Conservation (phyloP, 768 basidiomycete genomes). For the Kwoniella europaea region DNA sequence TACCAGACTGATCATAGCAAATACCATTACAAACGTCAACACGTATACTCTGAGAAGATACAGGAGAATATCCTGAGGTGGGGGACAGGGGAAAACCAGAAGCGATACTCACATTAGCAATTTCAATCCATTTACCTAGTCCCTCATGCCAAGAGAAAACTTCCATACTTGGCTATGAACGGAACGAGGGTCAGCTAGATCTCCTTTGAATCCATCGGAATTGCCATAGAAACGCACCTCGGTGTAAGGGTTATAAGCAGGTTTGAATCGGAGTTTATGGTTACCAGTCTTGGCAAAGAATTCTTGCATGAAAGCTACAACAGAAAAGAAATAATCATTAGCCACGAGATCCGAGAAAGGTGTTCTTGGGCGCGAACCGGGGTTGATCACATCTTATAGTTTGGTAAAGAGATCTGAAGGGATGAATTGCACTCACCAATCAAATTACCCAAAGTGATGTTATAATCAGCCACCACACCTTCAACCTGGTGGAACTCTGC, state of each 20-base stretch:
- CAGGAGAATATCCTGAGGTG: too few relatives aligned
- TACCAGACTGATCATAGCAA: slow-evolving; percentile 67
- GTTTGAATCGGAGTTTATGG: slow-evolving; percentile 92
- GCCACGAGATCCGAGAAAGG: background rate
- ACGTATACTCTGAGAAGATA: too few relatives aligned
- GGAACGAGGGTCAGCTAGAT: too few relatives aligned
- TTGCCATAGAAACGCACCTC: slow-evolving; percentile 65
- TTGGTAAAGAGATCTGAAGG: background rate
- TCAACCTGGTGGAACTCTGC: slow-evolving; percentile 99
- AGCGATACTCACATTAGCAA: slow-evolving; percentile 69
- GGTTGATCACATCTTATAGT: too few relatives aligned
- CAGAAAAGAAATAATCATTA: background rate
- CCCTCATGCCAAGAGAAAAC: slow-evolving; percentile 98
- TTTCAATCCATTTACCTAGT: slow-evolving; percentile 93
- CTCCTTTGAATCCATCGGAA: background rate
- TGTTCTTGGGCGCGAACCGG: too few relatives aligned
- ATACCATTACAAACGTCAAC: too few relatives aligned
- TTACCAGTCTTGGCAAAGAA: slow-evolving; percentile 99
- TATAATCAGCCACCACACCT: slow-evolving; percentile 94
- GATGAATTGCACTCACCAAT: slow-evolving; percentile 68
- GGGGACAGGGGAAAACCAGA: too few relatives aligned
- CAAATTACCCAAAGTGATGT: slow-evolving; percentile 88
- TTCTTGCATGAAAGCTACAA: slow-evolving; percentile 93
- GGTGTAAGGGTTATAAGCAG: slow-evolving; percentile 97
- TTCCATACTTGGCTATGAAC: slow-evolving; percentile 66